Conservation (phyloP, 2,329 filamentous ascomycete species). For the Exutisphaerella laricina region DNA sequence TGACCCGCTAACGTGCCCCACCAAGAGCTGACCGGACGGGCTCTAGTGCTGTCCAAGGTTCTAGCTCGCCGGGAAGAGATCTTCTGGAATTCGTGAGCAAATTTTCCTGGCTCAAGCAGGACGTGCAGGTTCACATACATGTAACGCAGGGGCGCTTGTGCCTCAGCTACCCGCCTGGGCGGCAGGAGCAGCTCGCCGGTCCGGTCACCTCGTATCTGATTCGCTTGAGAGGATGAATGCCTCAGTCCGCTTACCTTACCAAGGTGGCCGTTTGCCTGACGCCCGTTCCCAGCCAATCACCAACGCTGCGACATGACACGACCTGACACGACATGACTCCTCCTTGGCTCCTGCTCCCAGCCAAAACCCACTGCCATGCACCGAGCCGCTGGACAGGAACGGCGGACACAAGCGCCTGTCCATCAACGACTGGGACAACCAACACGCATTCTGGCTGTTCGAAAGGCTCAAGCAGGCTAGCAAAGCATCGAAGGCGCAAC, state of each 20-base stretch:
- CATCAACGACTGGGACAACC: conserved; percentile 1
- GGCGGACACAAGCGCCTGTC: neutral
- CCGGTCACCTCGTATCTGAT: too few relatives aligned
- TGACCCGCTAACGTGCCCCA: neutral
- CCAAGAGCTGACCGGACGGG: conserved; percentile 6
- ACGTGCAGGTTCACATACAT: conserved; percentile 6
- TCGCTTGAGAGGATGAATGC: conserved; percentile 2
- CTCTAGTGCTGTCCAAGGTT: neutral
- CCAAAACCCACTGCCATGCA: conserved; percentile 4
- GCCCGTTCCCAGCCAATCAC: conserved; percentile 11
- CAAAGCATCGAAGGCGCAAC: conserved; percentile 5
- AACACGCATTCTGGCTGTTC: conserved; percentile 7
- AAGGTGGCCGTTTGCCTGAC: conserved; percentile 10
- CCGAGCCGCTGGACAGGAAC: conserved; percentile 12
- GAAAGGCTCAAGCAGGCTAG: conserved; percentile 5
- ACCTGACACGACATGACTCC: too few relatives aligned
- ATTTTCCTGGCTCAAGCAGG: conserved; percentile 5
- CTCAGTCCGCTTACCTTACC: neutral
- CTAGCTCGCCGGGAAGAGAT: conserved; percentile 5
- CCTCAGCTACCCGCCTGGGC: conserved; percentile 3
- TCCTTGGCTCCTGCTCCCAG: conserved; percentile 1
- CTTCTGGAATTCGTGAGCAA: conserved; percentile 12
- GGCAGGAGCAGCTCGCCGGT: neutral
- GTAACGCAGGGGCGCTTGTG: conserved; percentile 12
- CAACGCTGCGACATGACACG: neutral